Percentiles rank a stretch among this genome's conserved stretches.
These are phyloP conservation scores for Calycina herbarum DNA, from an alignment of 2,329 filamentous ascomycete species.

Conservation along the genomic window DNA sequence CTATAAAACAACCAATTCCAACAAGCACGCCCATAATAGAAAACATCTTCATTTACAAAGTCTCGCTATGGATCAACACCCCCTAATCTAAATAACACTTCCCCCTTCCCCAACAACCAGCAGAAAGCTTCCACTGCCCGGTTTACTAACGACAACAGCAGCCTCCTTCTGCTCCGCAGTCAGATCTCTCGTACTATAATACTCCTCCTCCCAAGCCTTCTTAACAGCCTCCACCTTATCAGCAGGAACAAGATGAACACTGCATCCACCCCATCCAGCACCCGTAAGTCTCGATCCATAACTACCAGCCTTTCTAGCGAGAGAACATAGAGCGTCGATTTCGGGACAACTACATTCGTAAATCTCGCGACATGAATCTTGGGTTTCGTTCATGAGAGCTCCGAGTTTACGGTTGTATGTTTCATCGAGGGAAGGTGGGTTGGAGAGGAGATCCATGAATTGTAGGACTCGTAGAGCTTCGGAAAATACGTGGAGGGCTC, in stretches of 20 bases:
- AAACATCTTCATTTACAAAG: too few relatives aligned
- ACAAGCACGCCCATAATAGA: too few relatives aligned
- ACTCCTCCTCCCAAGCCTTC: conserved; percentile 74
- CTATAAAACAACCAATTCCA: too few relatives aligned
- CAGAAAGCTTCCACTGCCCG: conserved; percentile 69
- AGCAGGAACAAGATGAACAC: conserved; percentile 85
- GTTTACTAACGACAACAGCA: conserved; percentile 87
- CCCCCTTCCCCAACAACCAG: conserved; percentile 41
- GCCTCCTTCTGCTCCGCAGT: conserved; percentile 71
- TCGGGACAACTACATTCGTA: conserved; percentile 94
- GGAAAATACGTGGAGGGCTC: conserved; percentile 85
- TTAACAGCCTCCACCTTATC: conserved; percentile 78
- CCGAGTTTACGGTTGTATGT: conserved; percentile 70
- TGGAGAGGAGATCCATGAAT: conserved; percentile 77
- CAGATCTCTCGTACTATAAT: conserved; percentile 69
- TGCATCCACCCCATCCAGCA: conserved; percentile 96
- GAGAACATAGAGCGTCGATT: conserved; percentile 82
- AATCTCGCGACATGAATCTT: conserved; percentile 79
- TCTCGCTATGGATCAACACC: background rate
- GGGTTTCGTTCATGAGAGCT: conserved; percentile 82
- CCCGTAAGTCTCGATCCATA: conserved; percentile 87
- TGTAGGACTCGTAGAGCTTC: conserved; percentile 84
- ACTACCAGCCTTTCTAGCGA: conserved; percentile 75
- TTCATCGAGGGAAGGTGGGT: conserved; percentile 52
- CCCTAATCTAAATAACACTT: conserved; percentile 15